Evolutionary conservation across 352 stramenopile species (phyloP).

Genomic region (Pythium aquatile): DNA sequence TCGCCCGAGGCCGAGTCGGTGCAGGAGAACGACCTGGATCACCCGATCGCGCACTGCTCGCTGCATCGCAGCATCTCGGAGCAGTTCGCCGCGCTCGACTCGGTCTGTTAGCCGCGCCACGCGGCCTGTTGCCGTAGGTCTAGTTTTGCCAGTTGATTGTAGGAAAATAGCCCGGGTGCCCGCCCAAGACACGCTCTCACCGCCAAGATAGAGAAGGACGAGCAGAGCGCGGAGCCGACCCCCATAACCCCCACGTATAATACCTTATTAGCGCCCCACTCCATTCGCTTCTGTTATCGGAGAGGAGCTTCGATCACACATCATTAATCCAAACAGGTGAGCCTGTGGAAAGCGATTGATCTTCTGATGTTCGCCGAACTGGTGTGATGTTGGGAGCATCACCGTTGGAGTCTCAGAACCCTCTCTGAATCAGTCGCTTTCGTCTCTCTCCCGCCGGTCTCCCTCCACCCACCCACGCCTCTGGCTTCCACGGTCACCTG

Average conservation of each 20-base stretch:
- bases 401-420: too few relatives aligned
- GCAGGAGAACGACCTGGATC: conserved; percentile 57
- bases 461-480: too few relatives aligned
- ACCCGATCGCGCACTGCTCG: conserved; percentile 68
- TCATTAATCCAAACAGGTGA: too few relatives aligned
- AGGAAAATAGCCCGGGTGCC: conserved; percentile 1
- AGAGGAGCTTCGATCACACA: too few relatives aligned
- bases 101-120: conserved; percentile 50
- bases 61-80: conserved; percentile 75
- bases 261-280: neutral
- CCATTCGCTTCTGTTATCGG: too few relatives aligned
- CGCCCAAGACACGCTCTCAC: neutral
- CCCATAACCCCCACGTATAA: neutral
- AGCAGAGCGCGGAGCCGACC: neutral
- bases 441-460: neutral
- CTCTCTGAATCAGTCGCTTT: neutral
- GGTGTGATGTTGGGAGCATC: too few relatives aligned
- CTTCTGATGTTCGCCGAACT: too few relatives aligned
- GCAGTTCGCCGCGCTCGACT: conserved; percentile 74
- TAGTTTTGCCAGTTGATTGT: conserved; percentile 5
- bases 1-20: conserved; percentile 20
- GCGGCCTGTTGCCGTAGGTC: neutral
- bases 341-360: too few relatives aligned
- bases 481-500: too few relatives aligned
- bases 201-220: neutral